A percentile compares a stretch with the other conserved stretches of the same genome.
Evolutionary conservation across 2,329 filamentous ascomycete genomes (phyloP).

Genomic region (Claviceps capensis): DNA sequence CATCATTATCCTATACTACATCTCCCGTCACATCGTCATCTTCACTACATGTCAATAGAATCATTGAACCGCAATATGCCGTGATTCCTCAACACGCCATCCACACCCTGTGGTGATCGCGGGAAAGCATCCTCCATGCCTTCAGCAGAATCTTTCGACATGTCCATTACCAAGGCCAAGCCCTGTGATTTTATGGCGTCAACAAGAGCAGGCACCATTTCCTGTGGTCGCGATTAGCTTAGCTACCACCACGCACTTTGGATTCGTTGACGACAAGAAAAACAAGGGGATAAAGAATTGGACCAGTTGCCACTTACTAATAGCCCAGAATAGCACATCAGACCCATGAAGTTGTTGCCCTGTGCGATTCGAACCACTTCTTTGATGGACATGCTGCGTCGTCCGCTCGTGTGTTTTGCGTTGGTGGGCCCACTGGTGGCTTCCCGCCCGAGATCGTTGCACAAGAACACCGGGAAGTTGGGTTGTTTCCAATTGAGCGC

Average conservation of each 20-base stretch:
- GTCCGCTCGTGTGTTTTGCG: slow-evolving; percentile 42
- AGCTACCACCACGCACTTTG: not conserved
- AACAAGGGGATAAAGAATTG: not conserved
- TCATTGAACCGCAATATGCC: slow-evolving; percentile 89
- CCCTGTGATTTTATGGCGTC: slow-evolving; percentile 92
- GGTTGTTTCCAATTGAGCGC: slow-evolving; percentile 99
- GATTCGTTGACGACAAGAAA: too few species aligned
- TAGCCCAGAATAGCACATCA: slow-evolving; percentile 79
- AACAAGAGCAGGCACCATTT: slow-evolving; percentile 83
- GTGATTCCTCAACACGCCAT: slow-evolving; percentile 73
- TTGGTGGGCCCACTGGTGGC: slow-evolving; percentile 25
- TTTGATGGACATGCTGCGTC: slow-evolving; percentile 75
- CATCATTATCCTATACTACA: not conserved
- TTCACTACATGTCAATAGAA: slow-evolving; percentile 56
- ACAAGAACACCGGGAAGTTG: slow-evolving; percentile 91
- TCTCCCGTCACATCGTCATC: not conserved
- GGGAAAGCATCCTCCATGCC: slow-evolving; percentile 36
- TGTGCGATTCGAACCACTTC: slow-evolving; percentile 87
- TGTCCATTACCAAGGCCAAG: slow-evolving; percentile 81
- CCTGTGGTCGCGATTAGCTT: slow-evolving; percentile 32
- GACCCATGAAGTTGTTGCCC: slow-evolving; percentile 95
- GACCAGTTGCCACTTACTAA: slow-evolving; percentile 44
- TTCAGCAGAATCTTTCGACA: slow-evolving; percentile 44
- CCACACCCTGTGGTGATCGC: slow-evolving; percentile 64
- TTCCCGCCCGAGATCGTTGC: slow-evolving; percentile 73